Evolutionary conservation across 1,139 yeast genomes (phyloP).

Genomic region (Yamadazyma jaroonii): DNA sequence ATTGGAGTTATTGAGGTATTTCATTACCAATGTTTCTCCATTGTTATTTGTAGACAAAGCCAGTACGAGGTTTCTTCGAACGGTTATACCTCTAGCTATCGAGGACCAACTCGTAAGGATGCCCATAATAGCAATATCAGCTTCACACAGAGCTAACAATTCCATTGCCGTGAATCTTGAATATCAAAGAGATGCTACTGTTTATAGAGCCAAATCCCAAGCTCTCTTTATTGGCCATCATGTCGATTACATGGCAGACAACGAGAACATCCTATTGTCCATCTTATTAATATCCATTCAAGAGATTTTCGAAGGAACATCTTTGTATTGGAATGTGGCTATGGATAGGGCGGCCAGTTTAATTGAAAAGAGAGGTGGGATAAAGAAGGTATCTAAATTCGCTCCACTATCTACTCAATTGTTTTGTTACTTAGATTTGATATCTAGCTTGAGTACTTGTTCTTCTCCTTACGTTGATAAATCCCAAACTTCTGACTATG

Average conservation of each 20-base stretch:
- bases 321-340: conserved; percentile 18
- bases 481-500: conserved; percentile 10
- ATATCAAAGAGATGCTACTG: conserved; percentile 13
- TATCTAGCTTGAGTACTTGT: conserved; percentile 20
- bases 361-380: conserved; percentile 18
- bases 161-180: conserved; percentile 5
- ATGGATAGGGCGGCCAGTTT: conserved; percentile 18
- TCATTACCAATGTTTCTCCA: conserved; percentile 18
- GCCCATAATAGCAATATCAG: conserved; percentile 19
- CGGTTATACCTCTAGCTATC: conserved; percentile 18
- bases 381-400: conserved; percentile 12
- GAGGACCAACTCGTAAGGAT: conserved; percentile 15
- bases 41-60: conserved; percentile 19
- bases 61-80: conserved; percentile 16
- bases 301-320: conserved; percentile 20
- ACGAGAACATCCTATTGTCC: conserved; percentile 15
- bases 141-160: conserved; percentile 17
- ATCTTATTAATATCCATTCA: conserved; percentile 17
- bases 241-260: conserved; percentile 11
- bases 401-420: conserved; percentile 19
- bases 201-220: conserved; percentile 18
- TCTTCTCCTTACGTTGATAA: conserved; percentile 18
- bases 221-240: conserved; percentile 12
- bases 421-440: conserved; percentile 21
- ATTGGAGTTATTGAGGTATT: conserved; percentile 14